Conservation (phyloP, 2,329 filamentous ascomycete genomes). For the Fusarium sp. region DNA sequence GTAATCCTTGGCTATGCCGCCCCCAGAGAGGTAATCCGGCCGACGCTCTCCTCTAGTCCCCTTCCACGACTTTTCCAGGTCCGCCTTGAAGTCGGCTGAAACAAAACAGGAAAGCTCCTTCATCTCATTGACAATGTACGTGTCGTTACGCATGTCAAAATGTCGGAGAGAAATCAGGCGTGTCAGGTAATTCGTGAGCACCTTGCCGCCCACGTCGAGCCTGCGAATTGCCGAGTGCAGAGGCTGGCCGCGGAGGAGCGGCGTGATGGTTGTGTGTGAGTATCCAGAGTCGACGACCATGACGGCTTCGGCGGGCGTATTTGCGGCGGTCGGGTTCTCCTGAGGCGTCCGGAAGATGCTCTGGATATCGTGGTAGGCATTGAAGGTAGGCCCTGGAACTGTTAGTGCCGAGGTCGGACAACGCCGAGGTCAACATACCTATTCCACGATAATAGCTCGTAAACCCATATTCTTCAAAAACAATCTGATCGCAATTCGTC, state of each 20-base stretch:
- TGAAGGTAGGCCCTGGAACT: slow-evolving; percentile 76
- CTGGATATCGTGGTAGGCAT: slow-evolving; percentile 86
- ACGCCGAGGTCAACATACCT: slow-evolving; percentile 61
- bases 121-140: slow-evolving; percentile 94
- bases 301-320: slow-evolving; percentile 81
- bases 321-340: slow-evolving; percentile 58
- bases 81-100: slow-evolving; percentile 80
- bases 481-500: slow-evolving; percentile 93
- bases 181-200: slow-evolving; percentile 93
- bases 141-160: slow-evolving; percentile 96
- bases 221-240: slow-evolving; percentile 86
- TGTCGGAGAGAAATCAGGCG: slow-evolving; percentile 91
- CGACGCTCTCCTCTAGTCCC: slow-evolving; percentile 75
- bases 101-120: slow-evolving; percentile 93
- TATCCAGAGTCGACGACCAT: slow-evolving; percentile 93
- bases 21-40: slow-evolving; percentile 64
- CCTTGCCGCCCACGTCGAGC: slow-evolving; percentile 92
- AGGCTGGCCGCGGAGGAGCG: slow-evolving; percentile 84
- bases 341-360: slow-evolving; percentile 75
- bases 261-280: slow-evolving; percentile 92
- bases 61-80: slow-evolving; percentile 90
- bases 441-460: slow-evolving; percentile 85
- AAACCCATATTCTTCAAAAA: slow-evolving; percentile 98
- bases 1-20: slow-evolving; percentile 87
- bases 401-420: slow-evolving; percentile 12